A percentile compares a stretch with the other conserved stretches of the same genome.
Evolutionary conservation across 208 protist genomes (phyloP).

Genomic region (Balamuthia mandrillaris): DNA sequence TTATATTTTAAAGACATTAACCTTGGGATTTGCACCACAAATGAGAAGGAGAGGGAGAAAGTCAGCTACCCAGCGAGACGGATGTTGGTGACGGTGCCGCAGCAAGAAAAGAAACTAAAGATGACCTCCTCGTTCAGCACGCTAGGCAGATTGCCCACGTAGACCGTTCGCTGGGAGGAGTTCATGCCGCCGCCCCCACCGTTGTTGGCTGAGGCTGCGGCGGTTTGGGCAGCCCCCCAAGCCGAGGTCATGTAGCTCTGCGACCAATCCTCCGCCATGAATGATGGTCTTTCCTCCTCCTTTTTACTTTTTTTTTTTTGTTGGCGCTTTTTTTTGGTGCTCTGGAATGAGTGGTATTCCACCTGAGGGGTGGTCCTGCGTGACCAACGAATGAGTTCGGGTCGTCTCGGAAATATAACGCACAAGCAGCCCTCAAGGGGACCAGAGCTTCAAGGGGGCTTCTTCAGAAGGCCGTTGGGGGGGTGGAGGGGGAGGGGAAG

Average conservation of each 20-base stretch:
- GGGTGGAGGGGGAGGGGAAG: no score
- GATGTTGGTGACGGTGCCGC: conserved; percentile 4
- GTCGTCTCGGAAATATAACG: no score
- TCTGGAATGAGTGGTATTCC: no score
- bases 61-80: conserved; percentile 6
- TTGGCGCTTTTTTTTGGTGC: not conserved
- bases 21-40: not conserved
- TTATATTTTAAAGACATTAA: not conserved
- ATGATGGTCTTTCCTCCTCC: not conserved
- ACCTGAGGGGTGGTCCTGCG: no score
- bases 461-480: no score
- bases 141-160: conserved; percentile 18
- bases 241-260: not conserved
- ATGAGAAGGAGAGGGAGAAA: not conserved
- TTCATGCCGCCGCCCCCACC: not conserved
- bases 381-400: no score
- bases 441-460: no score
- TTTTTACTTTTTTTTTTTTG: not conserved
- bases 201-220: not conserved
- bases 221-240: not conserved
- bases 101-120: not conserved
- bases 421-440: no score
- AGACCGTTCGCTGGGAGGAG: not conserved
- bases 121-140: not conserved
- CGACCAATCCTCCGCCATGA: not conserved